A percentile compares a stretch with the other conserved stretches of the same genome.
phyloP scores from a whole-genome alignment of 108 stramenopile genomes.

The Nannochloropsis gaditana region DNA sequence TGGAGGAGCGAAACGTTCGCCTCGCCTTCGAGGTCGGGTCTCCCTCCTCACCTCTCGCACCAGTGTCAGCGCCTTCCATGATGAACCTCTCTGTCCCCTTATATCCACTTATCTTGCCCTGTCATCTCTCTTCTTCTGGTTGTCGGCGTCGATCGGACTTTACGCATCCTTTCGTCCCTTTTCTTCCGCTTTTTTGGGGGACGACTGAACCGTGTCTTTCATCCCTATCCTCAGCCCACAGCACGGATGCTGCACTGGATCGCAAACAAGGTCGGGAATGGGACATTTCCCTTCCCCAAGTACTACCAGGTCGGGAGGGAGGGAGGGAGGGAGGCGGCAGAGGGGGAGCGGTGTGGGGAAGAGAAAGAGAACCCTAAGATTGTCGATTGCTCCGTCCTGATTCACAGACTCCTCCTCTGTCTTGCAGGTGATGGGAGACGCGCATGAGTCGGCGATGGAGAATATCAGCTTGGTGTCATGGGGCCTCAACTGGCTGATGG shows the following conservation, averaged over 20 bases:
- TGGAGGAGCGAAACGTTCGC: not conserved
- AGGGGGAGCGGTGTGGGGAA: not conserved
- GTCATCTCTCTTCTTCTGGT: not conserved
- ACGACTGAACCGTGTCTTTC: too few species aligned
- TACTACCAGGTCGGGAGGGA: not conserved
- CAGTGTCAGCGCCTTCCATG: not conserved
- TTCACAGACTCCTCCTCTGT: not conserved
- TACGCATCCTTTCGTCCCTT: not conserved
- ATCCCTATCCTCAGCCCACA: not conserved
- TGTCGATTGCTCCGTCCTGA: not conserved
- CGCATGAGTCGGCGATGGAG: not conserved
- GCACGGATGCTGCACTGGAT: not conserved
- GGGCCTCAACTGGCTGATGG: conserved; percentile 3
- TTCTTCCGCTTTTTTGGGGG: not conserved
- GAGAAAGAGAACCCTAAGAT: not conserved
- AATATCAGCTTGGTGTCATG: not conserved
- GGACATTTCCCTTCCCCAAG: not conserved
- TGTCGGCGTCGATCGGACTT: too few species aligned
- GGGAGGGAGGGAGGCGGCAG: not conserved
- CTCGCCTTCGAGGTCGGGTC: not conserved
- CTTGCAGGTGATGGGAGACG: not conserved
- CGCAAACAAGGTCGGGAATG: not conserved
- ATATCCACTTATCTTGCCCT: not conserved
- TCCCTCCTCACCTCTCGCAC: not conserved
- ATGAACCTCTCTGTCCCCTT: not conserved